Evolutionary conservation across 1,284 basidiomycete species (phyloP), one percentile per base, ranked within the genome.

Genomic region (Ceratobasidium theobromae): DNA sequence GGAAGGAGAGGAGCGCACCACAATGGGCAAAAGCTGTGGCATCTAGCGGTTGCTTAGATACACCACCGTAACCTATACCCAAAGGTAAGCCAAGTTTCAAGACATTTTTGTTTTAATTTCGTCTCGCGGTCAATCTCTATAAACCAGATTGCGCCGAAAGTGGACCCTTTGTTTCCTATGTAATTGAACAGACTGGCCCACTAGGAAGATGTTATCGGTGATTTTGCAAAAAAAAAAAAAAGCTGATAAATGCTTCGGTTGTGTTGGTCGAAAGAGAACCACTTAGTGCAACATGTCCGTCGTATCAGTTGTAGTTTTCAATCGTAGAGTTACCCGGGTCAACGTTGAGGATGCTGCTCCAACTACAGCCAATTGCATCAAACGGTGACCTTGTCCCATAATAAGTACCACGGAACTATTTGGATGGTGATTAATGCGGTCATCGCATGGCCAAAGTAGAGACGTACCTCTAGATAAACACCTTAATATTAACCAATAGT

Each of bases 131-230:
- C 64, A 43, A 58, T 33, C 21, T 68, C 48, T 23, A 65, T 35
- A 23, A 48, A 66, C 62, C 65, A 68, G 33, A 28, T 53, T 11
- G 25, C 27, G 21, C 35, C 43, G 12, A 49, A 23, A 8, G 28
- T 40, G 14, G 38, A 35, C 18, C 53, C 65, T 27, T 68, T 21
- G 4, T 40, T 40, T 5, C 51, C 55, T 25, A 68, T 46, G 23
- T 58, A 68, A 23, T 60, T 30, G 9, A 68, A 48, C 64, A 65
- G 53, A 28, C 54, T 68, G 16, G 40, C 30, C 54, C 54, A 58
- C 18, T 58, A 41, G 28, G 40, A 30, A 3, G 12, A 18, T 3
- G 54, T 43, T 16, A 65, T 41, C 6, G 58, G 18, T 23, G 27
- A 45, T 25, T 65, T 64, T 28, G 51, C 28, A 49, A 48, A 54